phyloP scores from a whole-genome alignment of 805 yeast species.

The Metschnikowia continentalis region DNA sequence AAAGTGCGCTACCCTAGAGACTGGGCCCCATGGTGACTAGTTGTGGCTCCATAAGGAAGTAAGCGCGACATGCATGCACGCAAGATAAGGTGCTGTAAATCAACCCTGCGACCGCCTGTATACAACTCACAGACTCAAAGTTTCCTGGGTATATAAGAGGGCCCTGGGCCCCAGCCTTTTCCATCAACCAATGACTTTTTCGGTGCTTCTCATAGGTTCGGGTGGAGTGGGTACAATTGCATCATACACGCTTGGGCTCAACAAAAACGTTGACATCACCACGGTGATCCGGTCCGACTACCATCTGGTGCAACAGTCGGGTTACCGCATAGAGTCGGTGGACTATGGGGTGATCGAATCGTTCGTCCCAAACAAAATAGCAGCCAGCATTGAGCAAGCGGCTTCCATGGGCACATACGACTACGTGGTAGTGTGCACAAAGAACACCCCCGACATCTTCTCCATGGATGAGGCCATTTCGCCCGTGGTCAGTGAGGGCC shows the following conservation, averaged over 20 bases:
- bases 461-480: slow-evolving; percentile 46
- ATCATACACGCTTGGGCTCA: slow-evolving; percentile 54
- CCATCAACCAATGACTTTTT: background rate
- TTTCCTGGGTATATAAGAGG: too few relatives aligned
- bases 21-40: background rate
- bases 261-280: slow-evolving; percentile 47
- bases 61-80: background rate
- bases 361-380: slow-evolving; percentile 53
- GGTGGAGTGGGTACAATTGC: slow-evolving; percentile 87
- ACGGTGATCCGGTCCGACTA: slow-evolving; percentile 65
- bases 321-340: slow-evolving; percentile 56
- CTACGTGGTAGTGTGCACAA: slow-evolving; percentile 56
- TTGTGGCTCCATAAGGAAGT: background rate
- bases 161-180: too few relatives aligned
- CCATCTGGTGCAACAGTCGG: slow-evolving; percentile 45
- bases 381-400: slow-evolving; percentile 45
- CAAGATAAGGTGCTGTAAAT: background rate
- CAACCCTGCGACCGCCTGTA: background rate
- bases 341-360: slow-evolving; percentile 54
- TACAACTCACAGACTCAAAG: too few relatives aligned
- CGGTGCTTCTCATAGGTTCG: slow-evolving; percentile 61
- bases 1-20: too few relatives aligned
- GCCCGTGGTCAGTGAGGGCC: slow-evolving; percentile 38
- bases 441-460: slow-evolving; percentile 61
- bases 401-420: slow-evolving; percentile 39